Base-by-base conservation (phyloP, 257 asterid species). In the Jasminum sambac region DNA sequence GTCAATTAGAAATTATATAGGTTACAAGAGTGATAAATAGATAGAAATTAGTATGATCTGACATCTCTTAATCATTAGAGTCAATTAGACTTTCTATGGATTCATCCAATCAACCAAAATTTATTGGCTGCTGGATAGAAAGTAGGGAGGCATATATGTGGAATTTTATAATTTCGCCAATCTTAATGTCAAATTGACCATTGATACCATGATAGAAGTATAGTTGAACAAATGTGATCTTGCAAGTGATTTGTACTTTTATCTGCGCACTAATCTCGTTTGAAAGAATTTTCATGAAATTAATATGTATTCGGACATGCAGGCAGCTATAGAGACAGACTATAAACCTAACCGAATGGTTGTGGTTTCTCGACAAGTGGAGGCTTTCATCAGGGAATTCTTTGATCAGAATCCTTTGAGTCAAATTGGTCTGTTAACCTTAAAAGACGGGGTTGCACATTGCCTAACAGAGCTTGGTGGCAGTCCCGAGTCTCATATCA, bases 321-420 rank as follows among this genome's bases (percentile, higher is more conserved):
- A 91, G 99, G 96, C 97, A 75, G 99, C 98, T 6, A 84, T 90
- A 65, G 96, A 95, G 74, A 64, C 72, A 79, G 97, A 95, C 74
- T 95, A 89, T 61, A 88, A 90, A 83, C 99, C 99, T 50, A 95
- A 90, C 81, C 83, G 96, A 67, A 91, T 91, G 98, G 81, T 89
- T 50, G 90, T 85, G 58, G 87, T 91, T 60, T 91, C 98, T 64
- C 89, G 88, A 67, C 98, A 89, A 77, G 93, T 89, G 74, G 98
- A 89, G 71, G 96, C 98, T 67, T 91, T 89, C 81, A 85, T 91
- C 72, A 82, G 98, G 77, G 99, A 95, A 78, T 95, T 91, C 82
- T 91, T 95, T 78, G 90, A 89, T 74, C 98, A 95, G 78, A 95
- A 95, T 66, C 97, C 99, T 37, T 74, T 84, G 81, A 91, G 98